These are phyloP conservation scores for Pleurotus tuber-regium DNA, from an alignment of 768 basidiomycete species.

Conservation along the genomic window DNA sequence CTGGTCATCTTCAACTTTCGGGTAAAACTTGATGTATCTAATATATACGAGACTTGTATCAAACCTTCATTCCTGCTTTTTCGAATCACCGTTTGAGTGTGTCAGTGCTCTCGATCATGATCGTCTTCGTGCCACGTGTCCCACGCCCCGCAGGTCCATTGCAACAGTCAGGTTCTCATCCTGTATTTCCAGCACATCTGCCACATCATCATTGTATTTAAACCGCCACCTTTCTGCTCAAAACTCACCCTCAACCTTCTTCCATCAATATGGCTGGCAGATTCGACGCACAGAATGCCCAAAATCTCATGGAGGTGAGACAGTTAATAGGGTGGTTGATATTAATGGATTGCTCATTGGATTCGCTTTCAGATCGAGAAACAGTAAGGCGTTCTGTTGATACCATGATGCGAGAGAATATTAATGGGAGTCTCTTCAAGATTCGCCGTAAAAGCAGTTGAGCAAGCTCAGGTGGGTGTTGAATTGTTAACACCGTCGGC, in stretches of 20 bases:
- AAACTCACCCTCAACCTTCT: background rate
- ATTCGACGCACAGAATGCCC: constrained; percentile 90
- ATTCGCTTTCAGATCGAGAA: constrained; percentile 76
- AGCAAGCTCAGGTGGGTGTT: constrained; percentile 82
- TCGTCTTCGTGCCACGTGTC: background rate
- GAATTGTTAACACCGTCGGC: background rate
- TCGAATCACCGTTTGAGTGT: constrained; percentile 5
- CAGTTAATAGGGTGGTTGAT: constrained; percentile 4
- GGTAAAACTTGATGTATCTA: background rate
- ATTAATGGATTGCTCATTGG: background rate
- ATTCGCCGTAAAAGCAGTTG: constrained; percentile 93
- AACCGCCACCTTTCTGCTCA: constrained; percentile 6
- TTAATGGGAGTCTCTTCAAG: too few species aligned
- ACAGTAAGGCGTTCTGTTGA: constrained; percentile 63
- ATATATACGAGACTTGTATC: background rate
- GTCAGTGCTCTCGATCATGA: background rate
- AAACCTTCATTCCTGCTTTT: background rate
- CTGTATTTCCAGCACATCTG: constrained; percentile 3
- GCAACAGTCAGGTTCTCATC: too few species aligned
- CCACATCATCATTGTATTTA: constrained; percentile 17
- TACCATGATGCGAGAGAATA: too few species aligned
- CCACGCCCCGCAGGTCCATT: background rate
- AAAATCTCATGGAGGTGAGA: constrained; percentile 84
- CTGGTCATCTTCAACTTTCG: background rate
- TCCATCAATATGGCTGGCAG: constrained; percentile 38